Base-by-base conservation (phyloP, 345 rosid species). In the Dovyalis caffra region DNA sequence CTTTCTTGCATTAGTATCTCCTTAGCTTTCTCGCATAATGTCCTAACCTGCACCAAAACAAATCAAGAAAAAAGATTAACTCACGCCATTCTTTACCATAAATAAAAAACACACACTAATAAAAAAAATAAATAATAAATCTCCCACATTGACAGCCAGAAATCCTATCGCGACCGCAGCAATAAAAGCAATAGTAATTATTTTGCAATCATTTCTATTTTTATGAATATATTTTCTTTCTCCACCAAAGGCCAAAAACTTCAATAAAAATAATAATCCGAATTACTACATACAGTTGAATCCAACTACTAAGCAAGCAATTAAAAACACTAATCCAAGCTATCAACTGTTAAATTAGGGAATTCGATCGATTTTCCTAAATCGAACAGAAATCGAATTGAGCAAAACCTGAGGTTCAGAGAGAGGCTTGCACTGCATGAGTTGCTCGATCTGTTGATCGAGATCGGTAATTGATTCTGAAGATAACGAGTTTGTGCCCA, bases 1-100 rank as follows among this genome's bases (percentile, higher is more conserved):
- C 97, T 95, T 82, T 95, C 99, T 71, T 89, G 90, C 97, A 95
- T 93, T 75, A 95, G 80, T 76, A 89, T 92, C 87, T 95, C 98
- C 86, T 91, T 95, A 38, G 98, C 97, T 84, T 93, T 95, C 83
- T 95, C 98, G 25, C 98, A 95, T 80, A 95, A 83, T 64, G 76
- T 86, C 85, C 91, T 89, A 67, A 95, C 98, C 99, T 91, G 34
- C 47, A 69, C 6, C 56, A n/a, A 49, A 20, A 49, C 56, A 49
- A 18, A 49, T 49, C 8, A 49, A 49, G 6, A 20, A 49, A 0
- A 47, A 20, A 49, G 1, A 49, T 18, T 49, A 49, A 6, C 56
- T 49, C 56, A 0, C 53, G 6, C 3, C 56, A 49, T 49, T 49
- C 21, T 20, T 49, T 49, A 6, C 23, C 21, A 62, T 62, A 21